Conservation (phyloP, 805 yeast species). For the Clavispora vitiphila region DNA sequence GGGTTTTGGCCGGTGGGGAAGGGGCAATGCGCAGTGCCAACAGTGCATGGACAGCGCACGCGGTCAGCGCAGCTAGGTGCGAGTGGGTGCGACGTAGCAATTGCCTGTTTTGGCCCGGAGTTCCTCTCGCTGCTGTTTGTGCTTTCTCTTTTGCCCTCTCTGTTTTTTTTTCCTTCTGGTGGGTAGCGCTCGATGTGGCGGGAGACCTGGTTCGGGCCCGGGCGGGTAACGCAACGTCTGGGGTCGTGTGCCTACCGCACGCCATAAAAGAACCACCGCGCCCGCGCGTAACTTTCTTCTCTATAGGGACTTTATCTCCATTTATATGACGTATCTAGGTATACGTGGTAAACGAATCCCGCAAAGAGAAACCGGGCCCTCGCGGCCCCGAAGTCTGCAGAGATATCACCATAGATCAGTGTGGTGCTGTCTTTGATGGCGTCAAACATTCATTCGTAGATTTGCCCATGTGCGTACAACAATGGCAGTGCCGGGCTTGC, state of each 20-base stretch:
- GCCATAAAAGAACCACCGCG: not conserved
- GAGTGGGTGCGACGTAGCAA: no score
- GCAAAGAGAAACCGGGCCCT: conserved; percentile 8
- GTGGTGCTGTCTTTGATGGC: conserved; percentile 21
- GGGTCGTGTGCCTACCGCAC: not conserved
- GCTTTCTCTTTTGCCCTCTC: no score
- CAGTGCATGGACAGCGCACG: no score
- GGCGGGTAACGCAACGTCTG: not conserved
- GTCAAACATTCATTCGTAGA: conserved; percentile 13
- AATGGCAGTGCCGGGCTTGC: not conserved
- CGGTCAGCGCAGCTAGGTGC: no score
- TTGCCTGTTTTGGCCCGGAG: no score
- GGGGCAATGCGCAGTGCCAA: not conserved
- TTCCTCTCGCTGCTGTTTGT: no score
- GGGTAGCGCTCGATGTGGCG: no score
- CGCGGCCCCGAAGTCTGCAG: conserved; percentile 19
- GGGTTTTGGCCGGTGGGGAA: not conserved
- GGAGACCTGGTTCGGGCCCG: not conserved
- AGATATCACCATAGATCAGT: conserved; percentile 19
- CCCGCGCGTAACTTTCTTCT: not conserved
- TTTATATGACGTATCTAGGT: conserved; percentile 29
- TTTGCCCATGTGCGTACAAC: not conserved
- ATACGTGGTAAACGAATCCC: conserved; percentile 42
- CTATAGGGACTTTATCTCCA: conserved; percentile 32
- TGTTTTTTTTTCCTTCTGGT: no score